Evolutionary conservation across 2,329 filamentous ascomycete species (phyloP).

Genomic region (Xylogone sp.): DNA sequence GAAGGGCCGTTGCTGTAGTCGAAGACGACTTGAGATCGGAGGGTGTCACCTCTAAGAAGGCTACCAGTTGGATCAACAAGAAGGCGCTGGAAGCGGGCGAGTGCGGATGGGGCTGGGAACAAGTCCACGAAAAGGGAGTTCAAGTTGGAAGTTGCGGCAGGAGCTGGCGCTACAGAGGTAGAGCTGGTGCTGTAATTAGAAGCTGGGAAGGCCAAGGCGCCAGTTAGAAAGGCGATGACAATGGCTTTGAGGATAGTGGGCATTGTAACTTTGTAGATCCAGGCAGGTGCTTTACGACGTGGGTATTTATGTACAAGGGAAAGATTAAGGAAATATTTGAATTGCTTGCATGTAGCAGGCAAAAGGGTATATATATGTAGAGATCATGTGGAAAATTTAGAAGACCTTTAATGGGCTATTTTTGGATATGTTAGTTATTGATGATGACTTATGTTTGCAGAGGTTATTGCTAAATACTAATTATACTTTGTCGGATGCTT

Average conservation of each 20-base stretch:
- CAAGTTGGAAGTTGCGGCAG: not conserved
- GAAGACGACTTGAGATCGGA: conserved; percentile 1
- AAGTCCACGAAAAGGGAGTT: not conserved
- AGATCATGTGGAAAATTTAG: not conserved
- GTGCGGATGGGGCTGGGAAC: not conserved
- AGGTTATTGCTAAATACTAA: not conserved
- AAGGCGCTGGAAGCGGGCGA: conserved; percentile 1
- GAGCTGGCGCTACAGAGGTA: not conserved
- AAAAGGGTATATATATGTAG: not conserved
- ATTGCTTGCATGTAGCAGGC: not conserved
- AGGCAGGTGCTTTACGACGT: not conserved
- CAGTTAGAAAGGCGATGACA: not conserved
- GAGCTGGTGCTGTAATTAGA: not conserved
- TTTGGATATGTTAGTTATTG: not conserved
- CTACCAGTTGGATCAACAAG: not conserved
- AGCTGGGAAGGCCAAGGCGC: not conserved
- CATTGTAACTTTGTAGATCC: not conserved
- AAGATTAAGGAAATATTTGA: not conserved
- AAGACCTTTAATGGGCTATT: not conserved
- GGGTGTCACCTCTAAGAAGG: not conserved
- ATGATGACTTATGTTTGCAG: not conserved
- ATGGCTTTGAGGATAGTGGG: conserved; percentile 1
- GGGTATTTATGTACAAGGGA: not conserved
- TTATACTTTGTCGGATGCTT: not conserved
- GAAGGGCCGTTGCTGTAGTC: conserved; percentile 1